Base-by-base conservation (phyloP, 192 early-diverging fungal genomes). In the Umbelopsis ramanniana region DNA sequence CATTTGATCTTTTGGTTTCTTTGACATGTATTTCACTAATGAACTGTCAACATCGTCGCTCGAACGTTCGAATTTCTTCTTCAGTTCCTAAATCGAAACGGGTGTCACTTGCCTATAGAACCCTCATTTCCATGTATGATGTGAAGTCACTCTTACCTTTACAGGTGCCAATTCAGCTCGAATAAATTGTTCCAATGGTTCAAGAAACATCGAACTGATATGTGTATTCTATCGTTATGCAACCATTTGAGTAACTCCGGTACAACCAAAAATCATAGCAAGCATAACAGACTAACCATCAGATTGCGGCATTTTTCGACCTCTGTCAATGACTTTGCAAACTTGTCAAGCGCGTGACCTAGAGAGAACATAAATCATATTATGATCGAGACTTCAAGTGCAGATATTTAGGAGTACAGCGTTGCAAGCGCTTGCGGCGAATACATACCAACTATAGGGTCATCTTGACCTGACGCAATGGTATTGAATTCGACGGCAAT, bases 151-250 rank as follows among this genome's bases (percentile, higher is more conserved):
- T 21, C 6, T 66, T 68, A 89, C 87, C 76, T 87, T 89, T 50
- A 83, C 74, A 35, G 87, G 87, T 21, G 72, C 26, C 12, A 90
- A 54, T 21, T 86, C 85, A 7, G 81, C 72, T 46, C 86, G 87
- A 2, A 85, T 81, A 81, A 90, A 88, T 8, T 76, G 75, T 57
- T 92, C 89, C 73, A 93, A 70, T 19, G 92, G 91, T 23, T 83
- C 82, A 38, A 93, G 88, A 55, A 92, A 89, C 63, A 92, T 91
- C 52, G 90, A 81, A 52, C 80, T 79, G 11, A 92, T 79, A 82
- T 92, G 91, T 12, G 89, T 74, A 72, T 86, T 81, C 87, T 89
- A 71, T 26, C 12, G 35, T 38, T n/a, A 37, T 15, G 46, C 17
- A 67, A 55, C 21, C 52, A 63, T 5, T 29, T 63, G 15, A 63